A percentile compares a stretch with the other conserved stretches of the same genome.
These are phyloP conservation scores for Cyclocybe cylindracea DNA, from an alignment of 768 basidiomycete genomes.

Conservation along the genomic window DNA sequence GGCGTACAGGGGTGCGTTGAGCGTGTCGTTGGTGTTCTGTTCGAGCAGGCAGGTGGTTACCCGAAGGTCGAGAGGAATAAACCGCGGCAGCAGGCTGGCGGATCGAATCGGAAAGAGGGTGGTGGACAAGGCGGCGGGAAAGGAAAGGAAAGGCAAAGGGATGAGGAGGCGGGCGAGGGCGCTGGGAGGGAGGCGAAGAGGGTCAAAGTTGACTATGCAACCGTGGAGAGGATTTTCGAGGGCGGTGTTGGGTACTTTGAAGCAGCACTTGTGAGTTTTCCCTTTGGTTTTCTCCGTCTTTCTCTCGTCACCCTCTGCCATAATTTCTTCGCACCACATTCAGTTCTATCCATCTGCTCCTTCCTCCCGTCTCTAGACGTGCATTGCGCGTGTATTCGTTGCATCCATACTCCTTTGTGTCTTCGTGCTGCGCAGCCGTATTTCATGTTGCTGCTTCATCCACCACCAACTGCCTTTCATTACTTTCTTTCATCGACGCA, in stretches of 20 bases:
- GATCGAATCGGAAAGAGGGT: constrained; percentile 30
- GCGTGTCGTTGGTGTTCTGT: constrained; percentile 56
- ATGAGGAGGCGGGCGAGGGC: constrained; percentile 25
- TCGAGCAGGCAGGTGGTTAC: constrained; percentile 58
- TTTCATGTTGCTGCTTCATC: too few relatives aligned
- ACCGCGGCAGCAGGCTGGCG: background rate
- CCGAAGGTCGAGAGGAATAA: constrained; percentile 44
- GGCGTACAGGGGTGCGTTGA: constrained; percentile 43
- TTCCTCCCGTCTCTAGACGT: too few relatives aligned
- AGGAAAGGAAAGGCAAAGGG: constrained; percentile 32
- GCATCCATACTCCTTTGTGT: too few relatives aligned
- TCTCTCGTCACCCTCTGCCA: background rate
- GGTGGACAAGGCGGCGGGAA: constrained; percentile 12
- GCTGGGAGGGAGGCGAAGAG: constrained; percentile 40
- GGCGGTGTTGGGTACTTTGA: constrained; percentile 49
- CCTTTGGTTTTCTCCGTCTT: constrained; percentile 9
- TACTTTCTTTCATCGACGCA: too few relatives aligned
- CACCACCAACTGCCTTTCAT: too few relatives aligned
- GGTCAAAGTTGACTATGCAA: constrained; percentile 55
- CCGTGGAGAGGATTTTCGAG: constrained; percentile 41
- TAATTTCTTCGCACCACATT: too few relatives aligned
- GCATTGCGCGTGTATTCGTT: too few relatives aligned
- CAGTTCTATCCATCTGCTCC: too few relatives aligned
- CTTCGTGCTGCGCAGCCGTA: too few relatives aligned
- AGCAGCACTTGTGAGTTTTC: constrained; percentile 49